Evolutionary conservation across 2,329 filamentous ascomycete genomes (phyloP).

Genomic region (Fusarium udum): DNA sequence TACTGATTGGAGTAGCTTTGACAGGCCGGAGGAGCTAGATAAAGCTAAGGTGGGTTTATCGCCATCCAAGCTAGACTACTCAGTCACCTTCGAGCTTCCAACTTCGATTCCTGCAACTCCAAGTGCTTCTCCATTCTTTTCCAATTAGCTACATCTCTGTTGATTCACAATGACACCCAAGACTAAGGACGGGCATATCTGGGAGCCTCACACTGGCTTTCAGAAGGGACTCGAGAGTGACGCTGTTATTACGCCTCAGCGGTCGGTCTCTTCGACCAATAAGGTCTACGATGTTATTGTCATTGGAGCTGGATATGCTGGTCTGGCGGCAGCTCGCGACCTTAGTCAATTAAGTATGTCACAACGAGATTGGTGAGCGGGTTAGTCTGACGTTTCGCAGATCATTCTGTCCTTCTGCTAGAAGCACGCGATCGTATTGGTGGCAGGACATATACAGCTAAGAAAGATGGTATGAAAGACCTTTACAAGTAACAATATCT

Average conservation of each 20-base stretch:
- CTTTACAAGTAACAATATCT: too few species aligned
- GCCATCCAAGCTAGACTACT: background rate
- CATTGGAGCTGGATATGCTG: background rate
- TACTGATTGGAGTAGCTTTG: background rate
- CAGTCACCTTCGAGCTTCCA: background rate
- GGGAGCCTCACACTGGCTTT: background rate
- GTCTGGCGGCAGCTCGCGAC: background rate
- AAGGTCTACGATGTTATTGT: background rate
- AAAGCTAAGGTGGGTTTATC: background rate
- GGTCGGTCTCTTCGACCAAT: fast-evolving
- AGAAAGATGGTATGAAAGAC: background rate
- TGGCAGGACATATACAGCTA: background rate
- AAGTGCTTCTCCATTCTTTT: background rate
- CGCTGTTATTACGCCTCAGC: background rate
- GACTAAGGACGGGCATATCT: background rate
- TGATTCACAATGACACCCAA: background rate
- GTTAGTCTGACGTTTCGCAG: background rate
- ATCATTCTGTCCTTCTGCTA: background rate
- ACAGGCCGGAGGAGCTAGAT: background rate
- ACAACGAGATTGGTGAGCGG: too few species aligned
- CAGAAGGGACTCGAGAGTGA: background rate
- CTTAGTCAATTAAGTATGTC: background rate
- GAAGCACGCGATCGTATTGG: background rate
- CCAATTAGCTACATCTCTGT: fast-evolving
- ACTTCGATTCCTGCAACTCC: background rate